A percentile compares a stretch with the other conserved stretches of the same genome.
Evolutionary conservation across 2,329 filamentous ascomycete genomes (phyloP).

Genomic region (Alternaria sp.): DNA sequence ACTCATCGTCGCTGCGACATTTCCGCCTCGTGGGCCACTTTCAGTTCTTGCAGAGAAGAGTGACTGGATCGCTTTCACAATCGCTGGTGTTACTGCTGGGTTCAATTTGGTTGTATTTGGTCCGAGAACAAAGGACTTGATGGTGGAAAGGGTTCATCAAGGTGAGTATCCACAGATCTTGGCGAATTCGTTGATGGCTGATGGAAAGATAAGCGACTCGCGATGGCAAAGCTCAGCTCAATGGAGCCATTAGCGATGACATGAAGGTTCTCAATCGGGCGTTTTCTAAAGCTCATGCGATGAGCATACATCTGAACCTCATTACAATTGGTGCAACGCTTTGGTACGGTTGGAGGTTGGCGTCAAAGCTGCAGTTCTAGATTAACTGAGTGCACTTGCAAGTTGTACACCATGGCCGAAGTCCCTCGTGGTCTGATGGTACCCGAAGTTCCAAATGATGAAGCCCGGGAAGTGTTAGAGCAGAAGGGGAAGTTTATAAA

Average conservation of each 20-base stretch:
- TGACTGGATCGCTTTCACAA: conserved; percentile 34
- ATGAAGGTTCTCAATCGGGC: conserved; percentile 38
- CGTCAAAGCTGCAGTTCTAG: not conserved
- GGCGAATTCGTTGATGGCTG: not conserved
- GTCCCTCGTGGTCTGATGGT: not conserved
- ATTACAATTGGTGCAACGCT: conserved; percentile 44
- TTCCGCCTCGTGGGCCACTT: conserved; percentile 41
- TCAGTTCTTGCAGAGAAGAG: conserved; percentile 31
- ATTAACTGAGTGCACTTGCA: not conserved
- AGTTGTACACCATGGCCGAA: not conserved
- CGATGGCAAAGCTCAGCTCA: conserved; percentile 11
- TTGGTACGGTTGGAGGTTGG: conserved; percentile 26
- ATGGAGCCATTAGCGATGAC: conserved; percentile 12
- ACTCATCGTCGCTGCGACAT: conserved; percentile 42
- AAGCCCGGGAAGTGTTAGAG: too few species aligned
- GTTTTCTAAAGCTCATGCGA: conserved; percentile 50
- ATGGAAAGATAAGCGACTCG: conserved; percentile 20
- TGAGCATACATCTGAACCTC: conserved; percentile 54
- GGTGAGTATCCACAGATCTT: conserved; percentile 16
- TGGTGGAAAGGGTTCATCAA: conserved; percentile 45
- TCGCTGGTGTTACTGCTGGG: conserved; percentile 40
- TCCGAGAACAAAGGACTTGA: conserved; percentile 42
- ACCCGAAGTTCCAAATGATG: not conserved
- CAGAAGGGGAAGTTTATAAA: too few species aligned
- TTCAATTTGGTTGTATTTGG: conserved; percentile 49